Evolutionary conservation across 768 basidiomycete genomes (phyloP).

Genomic region (Coprinellus aureogranulatus): DNA sequence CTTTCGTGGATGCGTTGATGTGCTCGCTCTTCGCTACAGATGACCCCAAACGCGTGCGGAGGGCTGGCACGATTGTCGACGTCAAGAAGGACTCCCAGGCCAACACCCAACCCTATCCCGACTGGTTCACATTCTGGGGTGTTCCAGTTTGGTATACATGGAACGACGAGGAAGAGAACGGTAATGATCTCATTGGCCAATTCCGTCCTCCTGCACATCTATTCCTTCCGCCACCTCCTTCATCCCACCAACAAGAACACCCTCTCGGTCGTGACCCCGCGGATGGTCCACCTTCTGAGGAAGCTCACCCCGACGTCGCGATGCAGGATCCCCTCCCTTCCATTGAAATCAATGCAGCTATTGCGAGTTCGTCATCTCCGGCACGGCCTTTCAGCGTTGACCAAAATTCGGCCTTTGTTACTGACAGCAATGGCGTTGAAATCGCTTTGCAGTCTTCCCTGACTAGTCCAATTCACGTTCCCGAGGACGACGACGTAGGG

Average conservation of each 20-base stretch:
- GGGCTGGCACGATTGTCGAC: neutral
- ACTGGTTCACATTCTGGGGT: neutral
- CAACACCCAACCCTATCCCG: neutral
- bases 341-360: too few relatives aligned
- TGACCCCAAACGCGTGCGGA: neutral
- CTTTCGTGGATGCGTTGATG: neutral
- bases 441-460: too few relatives aligned
- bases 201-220: neutral
- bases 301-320: too few relatives aligned
- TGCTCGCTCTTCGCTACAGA: neutral
- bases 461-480: too few relatives aligned
- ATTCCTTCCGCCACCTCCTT: neutral
- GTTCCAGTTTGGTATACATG: neutral
- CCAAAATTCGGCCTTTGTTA: too few relatives aligned
- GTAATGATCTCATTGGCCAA: neutral
- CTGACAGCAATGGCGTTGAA: too few relatives aligned
- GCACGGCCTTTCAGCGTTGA: too few relatives aligned
- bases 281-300: too few relatives aligned
- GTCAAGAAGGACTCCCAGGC: neutral
- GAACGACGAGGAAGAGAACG: neutral
- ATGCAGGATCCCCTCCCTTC: too few relatives aligned
- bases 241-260: too few relatives aligned
- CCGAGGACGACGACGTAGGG: neutral
- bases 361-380: too few relatives aligned
- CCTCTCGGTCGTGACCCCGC: too few relatives aligned